These are phyloP conservation scores for Lentinula detonsa DNA, from an alignment of 768 basidiomycete species.

Conservation along the genomic window DNA sequence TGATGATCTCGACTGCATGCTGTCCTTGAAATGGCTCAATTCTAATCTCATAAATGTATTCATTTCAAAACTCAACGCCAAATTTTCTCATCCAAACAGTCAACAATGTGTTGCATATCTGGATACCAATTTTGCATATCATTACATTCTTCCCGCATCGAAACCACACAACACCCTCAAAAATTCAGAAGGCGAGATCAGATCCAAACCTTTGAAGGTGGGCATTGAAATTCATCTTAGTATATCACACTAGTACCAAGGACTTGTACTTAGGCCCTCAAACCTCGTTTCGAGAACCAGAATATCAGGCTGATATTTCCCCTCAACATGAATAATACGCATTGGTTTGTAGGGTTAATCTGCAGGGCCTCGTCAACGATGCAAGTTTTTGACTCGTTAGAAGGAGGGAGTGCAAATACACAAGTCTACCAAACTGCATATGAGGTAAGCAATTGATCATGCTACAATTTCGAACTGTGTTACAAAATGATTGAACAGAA, in stretches of 20 bases:
- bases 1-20: background rate
- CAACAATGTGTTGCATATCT: background rate
- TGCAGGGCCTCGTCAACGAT: background rate
- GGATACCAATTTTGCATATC: background rate
- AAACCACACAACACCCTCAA: background rate
- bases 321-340: background rate
- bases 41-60: background rate
- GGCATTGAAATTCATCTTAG: background rate
- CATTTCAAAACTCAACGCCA: background rate
- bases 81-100: background rate
- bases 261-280: background rate
- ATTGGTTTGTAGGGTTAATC: background rate
- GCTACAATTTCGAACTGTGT: background rate
- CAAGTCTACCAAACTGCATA: background rate
- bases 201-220: background rate
- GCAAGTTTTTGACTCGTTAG: background rate
- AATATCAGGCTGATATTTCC: background rate
- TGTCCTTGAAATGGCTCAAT: background rate
- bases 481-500: too few relatives aligned
- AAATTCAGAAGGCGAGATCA: background rate
- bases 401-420: background rate
- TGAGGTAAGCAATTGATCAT: background rate
- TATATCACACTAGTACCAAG: background rate
- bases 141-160: background rate
- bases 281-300: background rate